These are phyloP conservation scores for Coemansia sp. DNA, from an alignment of 192 early-diverging fungal species.

Conservation along the genomic window DNA sequence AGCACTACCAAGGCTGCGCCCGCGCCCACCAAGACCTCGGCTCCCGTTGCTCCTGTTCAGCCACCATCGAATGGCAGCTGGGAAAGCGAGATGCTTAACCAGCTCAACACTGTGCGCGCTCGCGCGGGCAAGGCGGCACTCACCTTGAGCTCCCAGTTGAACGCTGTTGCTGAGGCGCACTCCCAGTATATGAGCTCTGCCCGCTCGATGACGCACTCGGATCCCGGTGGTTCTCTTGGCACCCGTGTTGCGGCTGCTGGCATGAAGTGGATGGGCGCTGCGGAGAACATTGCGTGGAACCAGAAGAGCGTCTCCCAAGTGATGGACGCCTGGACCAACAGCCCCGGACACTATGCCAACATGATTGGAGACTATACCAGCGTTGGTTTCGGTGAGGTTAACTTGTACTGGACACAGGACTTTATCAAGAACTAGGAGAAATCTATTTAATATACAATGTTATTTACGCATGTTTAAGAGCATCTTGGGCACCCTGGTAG, in stretches of 20 bases:
- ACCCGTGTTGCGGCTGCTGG: constrained; percentile 15
- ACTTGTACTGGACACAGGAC: constrained; percentile 44
- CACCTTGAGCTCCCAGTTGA: constrained; percentile 13
- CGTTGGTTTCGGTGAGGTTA: constrained; percentile 45
- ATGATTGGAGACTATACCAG: constrained; percentile 41
- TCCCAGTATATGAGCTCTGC: constrained; percentile 29
- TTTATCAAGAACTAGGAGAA: constrained; percentile 14
- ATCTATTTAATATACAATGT: constrained; percentile 8
- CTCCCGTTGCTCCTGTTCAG: background rate
- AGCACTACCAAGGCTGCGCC: background rate
- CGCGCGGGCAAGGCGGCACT: constrained; percentile 20
- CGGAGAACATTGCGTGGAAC: constrained; percentile 57
- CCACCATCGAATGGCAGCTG: constrained; percentile 12
- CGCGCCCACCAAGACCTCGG: background rate
- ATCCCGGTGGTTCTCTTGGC: constrained; percentile 30
- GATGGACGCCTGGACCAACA: constrained; percentile 48
- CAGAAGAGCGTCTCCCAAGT: constrained; percentile 23
- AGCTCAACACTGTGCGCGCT: constrained; percentile 40
- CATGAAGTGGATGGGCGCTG: constrained; percentile 18
- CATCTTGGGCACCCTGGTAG: constrained; percentile 37
- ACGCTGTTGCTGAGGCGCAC: constrained; percentile 38
- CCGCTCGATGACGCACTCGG: constrained; percentile 21
- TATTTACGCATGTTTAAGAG: constrained; percentile 12
- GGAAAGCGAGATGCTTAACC: constrained; percentile 32
- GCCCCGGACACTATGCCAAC: constrained; percentile 48